Evolutionary conservation across 108 stramenopile genomes (phyloP).

Genomic region (Craspedostauros australis): DNA sequence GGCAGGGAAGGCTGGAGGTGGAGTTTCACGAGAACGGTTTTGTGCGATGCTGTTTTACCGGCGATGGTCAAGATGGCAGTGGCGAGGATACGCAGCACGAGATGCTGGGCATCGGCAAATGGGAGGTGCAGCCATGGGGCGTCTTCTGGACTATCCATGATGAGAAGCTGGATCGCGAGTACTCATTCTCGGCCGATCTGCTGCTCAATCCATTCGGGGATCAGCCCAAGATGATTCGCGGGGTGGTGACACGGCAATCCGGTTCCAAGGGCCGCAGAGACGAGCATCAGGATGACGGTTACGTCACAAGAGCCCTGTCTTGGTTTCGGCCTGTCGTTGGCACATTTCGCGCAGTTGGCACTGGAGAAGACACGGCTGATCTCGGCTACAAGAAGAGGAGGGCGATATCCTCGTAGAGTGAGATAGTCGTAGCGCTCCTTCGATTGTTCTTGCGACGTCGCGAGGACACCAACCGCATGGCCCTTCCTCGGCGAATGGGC

Average conservation of each 20-base stretch:
- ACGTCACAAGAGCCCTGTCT: constrained; percentile 22
- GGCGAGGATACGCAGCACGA: too few species aligned
- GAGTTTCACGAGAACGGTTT: too few species aligned
- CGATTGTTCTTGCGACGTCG: too few species aligned
- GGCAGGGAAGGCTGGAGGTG: too few species aligned
- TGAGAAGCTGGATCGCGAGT: neutral
- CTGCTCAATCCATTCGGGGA: constrained; percentile 66
- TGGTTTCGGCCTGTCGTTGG: constrained; percentile 69
- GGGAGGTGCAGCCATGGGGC: constrained; percentile 45
- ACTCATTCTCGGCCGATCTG: constrained; percentile 46
- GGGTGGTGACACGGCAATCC: constrained; percentile 9
- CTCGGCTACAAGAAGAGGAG: constrained; percentile 40
- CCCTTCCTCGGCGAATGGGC: too few species aligned
- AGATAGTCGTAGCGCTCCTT: too few species aligned
- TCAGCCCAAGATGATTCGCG: constrained; percentile 54
- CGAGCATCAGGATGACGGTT: constrained; percentile 10
- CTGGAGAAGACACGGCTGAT: constrained; percentile 54
- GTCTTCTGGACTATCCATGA: constrained; percentile 41
- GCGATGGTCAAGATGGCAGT: too few species aligned
- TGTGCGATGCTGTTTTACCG: too few species aligned
- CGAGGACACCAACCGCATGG: too few species aligned
- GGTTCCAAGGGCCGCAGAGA: neutral
- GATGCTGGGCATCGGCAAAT: constrained; percentile 31
- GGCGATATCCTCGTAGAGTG: too few species aligned
- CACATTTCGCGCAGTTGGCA: constrained; percentile 55